Conservation (phyloP, 1,284 basidiomycete species). For the Trichosporon sp. region DNA sequence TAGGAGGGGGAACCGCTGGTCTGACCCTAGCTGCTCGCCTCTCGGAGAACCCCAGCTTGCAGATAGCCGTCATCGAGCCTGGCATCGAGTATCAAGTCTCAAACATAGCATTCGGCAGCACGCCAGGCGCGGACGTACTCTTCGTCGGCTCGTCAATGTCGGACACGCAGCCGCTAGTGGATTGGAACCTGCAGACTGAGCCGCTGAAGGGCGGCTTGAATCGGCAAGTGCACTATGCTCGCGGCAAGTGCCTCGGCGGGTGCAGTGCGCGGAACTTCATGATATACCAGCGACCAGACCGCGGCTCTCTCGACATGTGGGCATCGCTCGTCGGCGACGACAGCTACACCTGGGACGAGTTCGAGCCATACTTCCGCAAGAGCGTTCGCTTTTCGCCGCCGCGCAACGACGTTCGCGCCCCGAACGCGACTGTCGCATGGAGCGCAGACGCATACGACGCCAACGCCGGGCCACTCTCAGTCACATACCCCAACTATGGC, state of each 20-base stretch:
- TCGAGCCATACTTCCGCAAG: constrained; percentile 3
- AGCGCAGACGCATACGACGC: neutral
- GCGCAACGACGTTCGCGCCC: neutral
- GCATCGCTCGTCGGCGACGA: constrained; percentile 1
- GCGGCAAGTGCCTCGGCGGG: constrained; percentile 10
- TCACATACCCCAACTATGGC: constrained; percentile 8
- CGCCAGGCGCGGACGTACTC: neutral
- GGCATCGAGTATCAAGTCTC: constrained; percentile 41
- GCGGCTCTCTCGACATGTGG: constrained; percentile 2
- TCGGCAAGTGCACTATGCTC: constrained; percentile 5
- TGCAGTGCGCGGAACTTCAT: constrained; percentile 7
- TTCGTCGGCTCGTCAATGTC: neutral
- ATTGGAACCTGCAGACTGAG: constrained; percentile 7
- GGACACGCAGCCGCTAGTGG: constrained; percentile 3
- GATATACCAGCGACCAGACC: constrained; percentile 7
- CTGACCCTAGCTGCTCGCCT: constrained; percentile 65
- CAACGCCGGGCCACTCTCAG: neutral
- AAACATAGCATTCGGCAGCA: neutral
- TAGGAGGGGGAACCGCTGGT: constrained; percentile 63
- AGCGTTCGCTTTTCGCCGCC: constrained; percentile 3
- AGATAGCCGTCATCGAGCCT: constrained; percentile 66
- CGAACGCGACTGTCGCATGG: neutral
- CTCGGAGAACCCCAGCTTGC: constrained; percentile 59
- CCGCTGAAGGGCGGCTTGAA: constrained; percentile 1
- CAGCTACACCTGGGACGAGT: neutral